phyloP scores from a whole-genome alignment of 352 stramenopile species.

The Blastocystis sp. region DNA sequence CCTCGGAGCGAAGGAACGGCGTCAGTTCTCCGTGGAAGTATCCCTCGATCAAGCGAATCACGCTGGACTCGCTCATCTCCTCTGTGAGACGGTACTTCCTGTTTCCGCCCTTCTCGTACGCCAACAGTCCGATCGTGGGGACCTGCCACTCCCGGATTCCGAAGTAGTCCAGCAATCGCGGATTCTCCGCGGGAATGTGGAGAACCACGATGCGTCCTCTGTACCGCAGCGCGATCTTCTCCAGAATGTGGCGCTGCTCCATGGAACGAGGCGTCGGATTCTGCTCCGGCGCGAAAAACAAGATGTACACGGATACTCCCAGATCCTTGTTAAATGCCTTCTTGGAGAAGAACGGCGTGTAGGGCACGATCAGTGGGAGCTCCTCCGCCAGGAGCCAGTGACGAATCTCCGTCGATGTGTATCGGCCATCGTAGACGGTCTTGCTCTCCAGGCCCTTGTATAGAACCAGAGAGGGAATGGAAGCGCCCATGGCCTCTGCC shows the following conservation, averaged over 20 bases:
- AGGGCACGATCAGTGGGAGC: slow-evolving; percentile 58
- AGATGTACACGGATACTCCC: background rate
- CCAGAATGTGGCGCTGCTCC: background rate
- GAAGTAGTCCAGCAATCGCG: slow-evolving; percentile 50
- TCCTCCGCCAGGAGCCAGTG: slow-evolving; percentile 20
- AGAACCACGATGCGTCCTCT: background rate
- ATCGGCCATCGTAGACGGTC: background rate
- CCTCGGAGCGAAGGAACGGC: slow-evolving; percentile 28
- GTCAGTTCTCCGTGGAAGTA: slow-evolving; percentile 11
- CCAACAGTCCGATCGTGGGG: slow-evolving; percentile 15
- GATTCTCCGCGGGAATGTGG: slow-evolving; percentile 56
- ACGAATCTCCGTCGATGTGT: background rate
- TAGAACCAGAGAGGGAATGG: slow-evolving; percentile 17
- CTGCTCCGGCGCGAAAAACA: slow-evolving; percentile 39
- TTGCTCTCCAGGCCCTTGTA: background rate
- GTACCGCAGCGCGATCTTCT: slow-evolving; percentile 21
- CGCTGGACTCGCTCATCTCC: slow-evolving; percentile 1
- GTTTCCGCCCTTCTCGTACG: background rate
- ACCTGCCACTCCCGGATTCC: background rate
- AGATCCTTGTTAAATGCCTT: slow-evolving; percentile 30
- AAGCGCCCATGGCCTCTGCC: slow-evolving; percentile 5
- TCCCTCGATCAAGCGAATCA: slow-evolving; percentile 16
- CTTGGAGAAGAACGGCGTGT: background rate
- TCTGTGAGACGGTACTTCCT: slow-evolving; percentile 19
- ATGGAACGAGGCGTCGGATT: background rate